Evolutionary conservation across 2,329 filamentous ascomycete genomes (phyloP), one percentile per base, ranked within the genome.

Genomic region (Beauveria sp.): DNA sequence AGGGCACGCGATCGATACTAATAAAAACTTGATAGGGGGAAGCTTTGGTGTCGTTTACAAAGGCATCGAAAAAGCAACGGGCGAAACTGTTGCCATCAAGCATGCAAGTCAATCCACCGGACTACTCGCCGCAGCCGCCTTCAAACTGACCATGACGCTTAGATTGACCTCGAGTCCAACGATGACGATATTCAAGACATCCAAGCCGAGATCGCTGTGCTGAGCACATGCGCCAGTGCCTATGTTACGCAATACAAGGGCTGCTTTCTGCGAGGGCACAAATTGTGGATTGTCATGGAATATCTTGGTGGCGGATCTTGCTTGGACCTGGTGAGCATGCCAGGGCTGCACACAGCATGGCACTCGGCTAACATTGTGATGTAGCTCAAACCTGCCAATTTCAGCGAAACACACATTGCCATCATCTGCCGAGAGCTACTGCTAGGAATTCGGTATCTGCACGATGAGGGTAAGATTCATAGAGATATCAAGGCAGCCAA

Each of bases 221-320:
- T 99, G 63, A 94, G 92, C 75, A 97, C 94, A 58, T 99, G 94
- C 78, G 89, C 90, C 67, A 97, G 92, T 72, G 89, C 90, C 53
- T 96, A 89, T 74, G 92, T 99, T 67, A 97, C 94, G 18, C 90
- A 96, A 72, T 99, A 99, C 81, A 96, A 92, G 73, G 90, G 91
- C 24, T 97, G 92, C 71, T 99, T 97, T 73, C 83, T 97, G n/a
- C 86, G 91, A 67, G 94, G 94, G 28, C 90, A 92, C 72, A 99
- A 97, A 77, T 79, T 99, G 79, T 99, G 94, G 94, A 99, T 99
- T 71, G 91, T 97, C 62, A 99, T 99, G 94, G 94, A 99, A 75
- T 99, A 89, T 71, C 79, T 99, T 12, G 94, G 94, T 6, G 94
- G 94, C 65, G 94, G 94, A 46, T 97, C 94, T 20, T 97, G 94